Base-by-base conservation (phyloP, 2,329 filamentous ascomycete genomes). In the Xylariaceae sp. region DNA sequence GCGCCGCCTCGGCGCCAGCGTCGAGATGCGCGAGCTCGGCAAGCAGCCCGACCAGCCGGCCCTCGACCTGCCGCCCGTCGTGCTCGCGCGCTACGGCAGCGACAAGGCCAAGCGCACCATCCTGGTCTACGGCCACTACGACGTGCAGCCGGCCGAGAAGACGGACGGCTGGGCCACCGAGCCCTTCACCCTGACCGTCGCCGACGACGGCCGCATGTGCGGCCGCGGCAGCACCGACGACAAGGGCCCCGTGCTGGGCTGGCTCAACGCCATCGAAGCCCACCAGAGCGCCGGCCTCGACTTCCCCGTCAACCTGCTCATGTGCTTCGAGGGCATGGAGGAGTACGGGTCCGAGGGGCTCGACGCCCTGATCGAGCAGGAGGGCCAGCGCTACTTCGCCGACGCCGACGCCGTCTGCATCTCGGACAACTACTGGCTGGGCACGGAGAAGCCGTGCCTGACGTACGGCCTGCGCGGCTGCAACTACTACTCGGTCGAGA, bases 301-400 rank as follows among this genome's bases (percentile, higher is more conserved):
- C 32, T 87, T 98, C 58, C 92, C 92, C 7, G 92, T 98, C 55
- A 98, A 98, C 67, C 72, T 98, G 46, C 77, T 98, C 45, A 96
- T 95, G 86, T 98, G 92, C 71, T 96, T 98, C 51, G 92, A 98
- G 71, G 92, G 92, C 31, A 98, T 98, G 92, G 92, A 98, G 67
- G 92, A 98, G 68, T 94, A 94, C 59, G 92, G 92, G 32, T 95
- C 89, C 0, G 90, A 96, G 59, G 92, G 92, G 23, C 73, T 98
- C 35, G 92, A 98, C 55, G 90, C 94, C 50, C 83, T 96, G 47
- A 95, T 98, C 63, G 73, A 83, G 47, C 80, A 76, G 29, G 92
- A 98, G 66, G 88, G 83, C 46, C 87, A 93, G 67, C 83, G 85
- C 52, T 96, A 81, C 71, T 98, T 98, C 68, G 87, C 87, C 54